Evolutionary conservation across 768 basidiomycete genomes (phyloP).

Genomic region (Pleurotus pulmonarius): DNA sequence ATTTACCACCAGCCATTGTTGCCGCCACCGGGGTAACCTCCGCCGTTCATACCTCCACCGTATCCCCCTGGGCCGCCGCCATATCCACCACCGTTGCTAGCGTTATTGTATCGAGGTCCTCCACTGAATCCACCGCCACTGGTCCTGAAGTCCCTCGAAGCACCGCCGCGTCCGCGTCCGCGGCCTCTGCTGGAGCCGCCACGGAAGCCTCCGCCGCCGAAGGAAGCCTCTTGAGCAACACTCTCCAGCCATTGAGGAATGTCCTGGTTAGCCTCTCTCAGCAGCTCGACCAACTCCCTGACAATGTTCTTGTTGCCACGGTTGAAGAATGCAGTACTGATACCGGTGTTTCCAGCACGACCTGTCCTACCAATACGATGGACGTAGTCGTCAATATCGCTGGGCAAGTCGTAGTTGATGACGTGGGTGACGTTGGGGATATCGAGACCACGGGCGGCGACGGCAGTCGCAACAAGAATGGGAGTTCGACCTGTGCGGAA

Average conservation of each 20-base stretch:
- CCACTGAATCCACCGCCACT: conserved; percentile 24
- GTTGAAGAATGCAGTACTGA: conserved; percentile 95
- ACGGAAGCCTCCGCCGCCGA: conserved; percentile 54
- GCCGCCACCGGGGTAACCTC: conserved; percentile 26
- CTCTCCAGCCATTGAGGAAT: conserved; percentile 89
- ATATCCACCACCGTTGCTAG: conserved; percentile 18
- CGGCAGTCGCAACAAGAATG: conserved; percentile 96
- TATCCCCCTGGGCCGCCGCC: conserved; percentile 22
- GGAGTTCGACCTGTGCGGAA: conserved; percentile 96
- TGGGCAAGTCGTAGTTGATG: conserved; percentile 96
- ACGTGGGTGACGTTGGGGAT: conserved; percentile 99
- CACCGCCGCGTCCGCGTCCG: conserved; percentile 56
- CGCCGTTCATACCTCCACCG: conserved; percentile 23
- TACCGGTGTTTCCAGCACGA: conserved; percentile 97
- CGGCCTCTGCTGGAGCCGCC: conserved; percentile 52
- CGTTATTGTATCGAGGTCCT: conserved; percentile 15
- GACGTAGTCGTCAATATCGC: conserved; percentile 98
- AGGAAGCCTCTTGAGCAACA: conserved; percentile 77
- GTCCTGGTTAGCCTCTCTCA: conserved; percentile 95
- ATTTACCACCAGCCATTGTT: conserved; percentile 42
- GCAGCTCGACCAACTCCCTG: conserved; percentile 86
- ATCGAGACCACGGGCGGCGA: conserved; percentile 97
- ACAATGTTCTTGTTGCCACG: conserved; percentile 91
- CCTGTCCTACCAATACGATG: conserved; percentile 98
- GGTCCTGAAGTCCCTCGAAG: conserved; percentile 44